Evolutionary conservation across 139 green algal species (phyloP).

Genomic region (Volvox africanus): DNA sequence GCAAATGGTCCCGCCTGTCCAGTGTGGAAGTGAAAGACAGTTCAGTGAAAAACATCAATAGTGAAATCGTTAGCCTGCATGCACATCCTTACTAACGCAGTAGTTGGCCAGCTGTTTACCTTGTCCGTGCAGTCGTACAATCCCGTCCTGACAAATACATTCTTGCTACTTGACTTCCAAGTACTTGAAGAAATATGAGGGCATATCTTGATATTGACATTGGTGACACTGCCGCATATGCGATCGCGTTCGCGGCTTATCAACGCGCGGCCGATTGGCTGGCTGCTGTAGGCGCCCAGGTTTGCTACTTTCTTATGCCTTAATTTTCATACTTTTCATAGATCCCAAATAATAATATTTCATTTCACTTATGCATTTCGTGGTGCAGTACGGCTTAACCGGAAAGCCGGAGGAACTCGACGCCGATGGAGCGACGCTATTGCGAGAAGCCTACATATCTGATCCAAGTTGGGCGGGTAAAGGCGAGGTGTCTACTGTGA

Average conservation of each 20-base stretch:
- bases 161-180: no score
- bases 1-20: no score
- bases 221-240: constrained; percentile 58
- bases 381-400: constrained; percentile 69
- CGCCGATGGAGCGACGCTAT: constrained; percentile 57
- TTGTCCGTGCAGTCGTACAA: no score
- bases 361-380: neutral
- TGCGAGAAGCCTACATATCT: constrained; percentile 65
- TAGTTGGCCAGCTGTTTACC: no score
- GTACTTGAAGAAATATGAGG: constrained; percentile 22
- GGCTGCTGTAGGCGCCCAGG: constrained; percentile 48
- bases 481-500: constrained; percentile 36
- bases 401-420: constrained; percentile 53
- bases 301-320: neutral
- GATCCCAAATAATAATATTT: neutral
- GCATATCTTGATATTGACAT: constrained; percentile 79
- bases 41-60: no score
- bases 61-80: no score
- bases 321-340: no score
- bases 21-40: no score
- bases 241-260: constrained; percentile 44
- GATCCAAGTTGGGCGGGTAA: constrained; percentile 67
- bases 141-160: no score
- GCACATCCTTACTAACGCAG: no score
- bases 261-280: constrained; percentile 57